Conservation (phyloP, 441 rosid species). For the Viola pubescens region DNA sequence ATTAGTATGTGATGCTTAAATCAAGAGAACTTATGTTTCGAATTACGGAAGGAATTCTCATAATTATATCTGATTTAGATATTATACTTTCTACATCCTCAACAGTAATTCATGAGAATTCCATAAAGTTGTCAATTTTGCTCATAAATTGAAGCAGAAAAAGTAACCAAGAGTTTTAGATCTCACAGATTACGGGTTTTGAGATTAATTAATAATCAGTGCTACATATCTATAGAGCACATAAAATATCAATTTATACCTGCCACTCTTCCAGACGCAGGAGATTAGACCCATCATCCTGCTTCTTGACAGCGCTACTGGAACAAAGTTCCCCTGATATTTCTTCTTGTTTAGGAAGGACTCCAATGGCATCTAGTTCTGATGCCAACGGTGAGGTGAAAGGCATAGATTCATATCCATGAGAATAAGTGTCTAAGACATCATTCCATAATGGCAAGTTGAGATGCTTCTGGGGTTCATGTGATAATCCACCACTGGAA, state of each 20-base stretch:
- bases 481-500: conserved; percentile 30
- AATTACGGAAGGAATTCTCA: no score
- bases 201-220: conserved; percentile 2
- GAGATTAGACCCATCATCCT: conserved; percentile 40
- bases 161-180: background rate
- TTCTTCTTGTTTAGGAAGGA: conserved; percentile 36
- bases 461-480: conserved; percentile 39
- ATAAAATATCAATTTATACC: conserved; percentile 27
- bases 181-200: conserved; percentile 5
- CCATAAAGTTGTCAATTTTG: background rate
- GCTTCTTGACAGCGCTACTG: conserved; percentile 28
- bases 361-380: conserved; percentile 23
- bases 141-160: conserved; percentile 5
- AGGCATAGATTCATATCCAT: conserved; percentile 38
- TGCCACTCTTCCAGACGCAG: conserved; percentile 41
- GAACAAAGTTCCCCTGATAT: conserved; percentile 35
- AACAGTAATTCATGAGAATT: background rate
- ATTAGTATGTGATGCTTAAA: no score
- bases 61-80: no score
- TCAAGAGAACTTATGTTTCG: no score
- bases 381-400: conserved; percentile 27
- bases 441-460: conserved; percentile 64
- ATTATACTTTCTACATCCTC: no score
- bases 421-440: conserved; percentile 32
- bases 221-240: background rate